Conservation (phyloP, 2,329 filamentous ascomycete genomes). For the Xylariaceae sp. region DNA sequence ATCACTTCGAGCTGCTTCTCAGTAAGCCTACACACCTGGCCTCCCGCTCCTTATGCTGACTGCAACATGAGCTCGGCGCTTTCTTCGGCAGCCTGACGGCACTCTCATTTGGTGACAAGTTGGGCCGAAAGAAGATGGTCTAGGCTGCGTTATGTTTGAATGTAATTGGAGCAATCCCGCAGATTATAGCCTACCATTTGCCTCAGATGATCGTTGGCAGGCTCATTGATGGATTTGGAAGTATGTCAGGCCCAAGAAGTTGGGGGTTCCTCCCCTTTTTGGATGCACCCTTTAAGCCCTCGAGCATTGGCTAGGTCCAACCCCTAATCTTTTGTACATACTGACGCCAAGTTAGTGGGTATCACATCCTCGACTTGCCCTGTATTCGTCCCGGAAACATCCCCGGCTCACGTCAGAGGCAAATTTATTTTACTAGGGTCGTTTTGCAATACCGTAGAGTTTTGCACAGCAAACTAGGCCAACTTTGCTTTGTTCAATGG, state of each 20-base stretch:
- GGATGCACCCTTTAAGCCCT: conserved; percentile 7
- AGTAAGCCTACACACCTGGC: conserved; percentile 14
- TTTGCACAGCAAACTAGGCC: conserved; percentile 42
- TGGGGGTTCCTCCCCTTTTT: not conserved
- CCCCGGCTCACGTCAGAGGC: conserved; percentile 36
- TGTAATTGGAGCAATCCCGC: conserved; percentile 39
- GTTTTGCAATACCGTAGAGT: conserved; percentile 15
- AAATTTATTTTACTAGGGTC: conserved; percentile 39
- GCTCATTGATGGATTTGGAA: conserved; percentile 53
- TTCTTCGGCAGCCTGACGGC: conserved; percentile 52
- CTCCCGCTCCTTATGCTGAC: conserved; percentile 20
- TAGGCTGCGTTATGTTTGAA: conserved; percentile 39
- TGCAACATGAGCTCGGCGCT: conserved; percentile 56
- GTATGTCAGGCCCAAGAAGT: conserved; percentile 41
- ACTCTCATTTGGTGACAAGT: conserved; percentile 38
- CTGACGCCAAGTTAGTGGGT: conserved; percentile 17
- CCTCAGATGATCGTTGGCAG: conserved; percentile 47
- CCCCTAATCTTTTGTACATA: conserved; percentile 3
- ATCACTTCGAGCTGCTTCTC: conserved; percentile 26
- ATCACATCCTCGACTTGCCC: conserved; percentile 37
- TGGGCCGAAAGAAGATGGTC: conserved; percentile 40
- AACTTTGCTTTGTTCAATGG: conserved; percentile 45
- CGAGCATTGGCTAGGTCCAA: conserved; percentile 4
- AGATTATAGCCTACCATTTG: conserved; percentile 39
- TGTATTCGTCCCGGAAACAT: conserved; percentile 44